Conservation (phyloP, 768 basidiomycete species). For the Strobilomyces echinocephalus region DNA sequence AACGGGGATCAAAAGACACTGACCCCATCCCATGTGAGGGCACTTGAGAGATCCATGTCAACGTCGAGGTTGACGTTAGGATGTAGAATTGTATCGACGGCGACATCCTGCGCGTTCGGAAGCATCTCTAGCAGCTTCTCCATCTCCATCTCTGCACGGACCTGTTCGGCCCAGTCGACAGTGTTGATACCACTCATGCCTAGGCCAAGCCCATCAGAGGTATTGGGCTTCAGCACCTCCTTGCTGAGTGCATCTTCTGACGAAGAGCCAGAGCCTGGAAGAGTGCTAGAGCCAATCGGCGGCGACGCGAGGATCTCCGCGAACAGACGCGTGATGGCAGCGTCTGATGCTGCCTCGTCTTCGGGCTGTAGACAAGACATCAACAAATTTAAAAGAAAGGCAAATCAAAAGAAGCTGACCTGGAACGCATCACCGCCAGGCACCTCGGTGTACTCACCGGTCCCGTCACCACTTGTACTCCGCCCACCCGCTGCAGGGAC, state of each 20-base stretch:
- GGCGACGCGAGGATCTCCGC: conserved; percentile 34
- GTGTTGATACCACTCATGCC: conserved; percentile 15
- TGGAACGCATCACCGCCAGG: conserved; percentile 28
- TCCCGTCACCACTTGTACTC: conserved; percentile 30
- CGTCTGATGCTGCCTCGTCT: conserved; percentile 51
- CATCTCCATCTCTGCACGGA: conserved; percentile 49
- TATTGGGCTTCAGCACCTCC: conserved; percentile 22
- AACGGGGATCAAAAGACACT: conserved; percentile 21
- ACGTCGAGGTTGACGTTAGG: conserved; percentile 17
- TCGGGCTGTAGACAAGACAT: conserved; percentile 29
- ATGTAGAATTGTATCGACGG: conserved; percentile 19
- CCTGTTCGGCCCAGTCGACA: conserved; percentile 27
- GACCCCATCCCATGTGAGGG: conserved; percentile 28
- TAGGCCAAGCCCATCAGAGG: conserved; percentile 14
- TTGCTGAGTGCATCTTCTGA: conserved; percentile 27
- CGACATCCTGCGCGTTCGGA: conserved; percentile 33
- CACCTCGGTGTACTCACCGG: conserved; percentile 16
- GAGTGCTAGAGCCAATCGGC: conserved; percentile 29
- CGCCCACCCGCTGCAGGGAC: conserved; percentile 94
- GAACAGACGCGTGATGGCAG: conserved; percentile 29
- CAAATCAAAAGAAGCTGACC: conserved; percentile 25
- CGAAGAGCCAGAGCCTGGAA: conserved; percentile 30
- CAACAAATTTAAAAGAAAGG: conserved; percentile 16
- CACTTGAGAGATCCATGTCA: conserved; percentile 27
- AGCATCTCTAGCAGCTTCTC: conserved; percentile 56